Evolutionary conservation across 495 filamentous ascomycete species (phyloP).

Genomic region (Penicillium longicatenatum): DNA sequence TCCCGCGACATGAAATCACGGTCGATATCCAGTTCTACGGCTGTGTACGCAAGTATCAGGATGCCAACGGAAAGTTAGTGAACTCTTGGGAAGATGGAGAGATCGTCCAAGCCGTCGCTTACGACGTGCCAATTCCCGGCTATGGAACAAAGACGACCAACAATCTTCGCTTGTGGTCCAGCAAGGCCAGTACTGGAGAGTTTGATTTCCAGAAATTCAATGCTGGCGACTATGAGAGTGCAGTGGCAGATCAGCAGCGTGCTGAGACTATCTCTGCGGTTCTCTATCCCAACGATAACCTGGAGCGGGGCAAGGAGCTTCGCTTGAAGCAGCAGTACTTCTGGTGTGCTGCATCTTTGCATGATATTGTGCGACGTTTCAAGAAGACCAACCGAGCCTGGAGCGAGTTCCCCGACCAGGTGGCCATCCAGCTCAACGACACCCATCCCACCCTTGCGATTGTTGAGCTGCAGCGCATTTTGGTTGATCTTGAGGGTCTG

Average conservation of each 20-base stretch:
- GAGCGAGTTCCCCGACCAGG: conserved; percentile 89
- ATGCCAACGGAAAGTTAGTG: conserved; percentile 72
- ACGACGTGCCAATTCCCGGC: conserved; percentile 93
- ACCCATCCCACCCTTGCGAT: conserved; percentile 96
- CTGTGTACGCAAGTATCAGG: conserved; percentile 67
- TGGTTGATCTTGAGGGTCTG: conserved; percentile 85
- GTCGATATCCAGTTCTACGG: conserved; percentile 98
- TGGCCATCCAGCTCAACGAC: conserved; percentile 97
- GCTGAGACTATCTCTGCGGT: conserved; percentile 98
- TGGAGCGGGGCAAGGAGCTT: conserved; percentile 95
- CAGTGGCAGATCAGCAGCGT: conserved; percentile 91
- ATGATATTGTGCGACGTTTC: conserved; percentile 94
- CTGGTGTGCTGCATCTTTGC: conserved; percentile 96
- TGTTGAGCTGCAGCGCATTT: conserved; percentile 90
- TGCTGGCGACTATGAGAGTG: conserved; percentile 94
- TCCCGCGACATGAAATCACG: conserved; percentile 89
- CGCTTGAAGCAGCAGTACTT: conserved; percentile 99
- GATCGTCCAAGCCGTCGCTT: conserved; percentile 88
- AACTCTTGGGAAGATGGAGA: conserved; percentile 89
- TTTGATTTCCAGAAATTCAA: conserved; percentile 99
- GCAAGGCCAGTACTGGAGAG: conserved; percentile 93
- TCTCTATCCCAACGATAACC: conserved; percentile 95
- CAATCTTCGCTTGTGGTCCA: conserved; percentile 95
- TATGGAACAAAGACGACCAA: conserved; percentile 90
- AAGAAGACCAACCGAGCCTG: conserved; percentile 94